A percentile compares a stretch with the other conserved stretches of the same genome.
Evolutionary conservation across 2,329 filamentous ascomycete genomes (phyloP).

Genomic region (Calonectria multiphialidica): DNA sequence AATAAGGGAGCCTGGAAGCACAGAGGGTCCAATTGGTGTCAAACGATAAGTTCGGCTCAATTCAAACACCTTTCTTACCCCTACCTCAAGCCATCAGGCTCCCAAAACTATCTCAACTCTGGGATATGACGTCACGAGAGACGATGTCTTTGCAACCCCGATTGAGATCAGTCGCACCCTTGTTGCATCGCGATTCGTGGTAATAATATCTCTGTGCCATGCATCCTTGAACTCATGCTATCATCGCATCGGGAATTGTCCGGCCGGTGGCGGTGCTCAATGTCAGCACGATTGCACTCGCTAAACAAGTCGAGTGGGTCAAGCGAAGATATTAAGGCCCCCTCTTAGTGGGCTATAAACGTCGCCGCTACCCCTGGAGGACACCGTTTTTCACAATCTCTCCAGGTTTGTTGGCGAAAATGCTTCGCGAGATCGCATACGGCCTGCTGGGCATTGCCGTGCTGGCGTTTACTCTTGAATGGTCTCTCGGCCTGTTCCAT

Average conservation of each 20-base stretch:
- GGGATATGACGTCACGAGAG: background rate
- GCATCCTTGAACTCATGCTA: background rate
- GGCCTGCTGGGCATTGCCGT: conserved; percentile 20
- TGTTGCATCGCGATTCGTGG: background rate
- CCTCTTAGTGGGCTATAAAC: background rate
- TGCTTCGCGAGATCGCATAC: conserved; percentile 32
- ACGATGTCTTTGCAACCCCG: background rate
- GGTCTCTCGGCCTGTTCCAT: conserved; percentile 31
- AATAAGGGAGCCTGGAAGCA: background rate
- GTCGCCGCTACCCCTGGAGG: background rate
- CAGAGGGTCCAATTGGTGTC: background rate
- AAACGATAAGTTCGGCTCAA: no score
- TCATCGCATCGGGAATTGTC: background rate
- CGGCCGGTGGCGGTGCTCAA: background rate
- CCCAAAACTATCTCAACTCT: background rate
- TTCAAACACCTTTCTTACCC: background rate
- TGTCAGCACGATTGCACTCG: background rate
- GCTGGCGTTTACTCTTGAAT: conserved; percentile 32
- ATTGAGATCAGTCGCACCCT: background rate
- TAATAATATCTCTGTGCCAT: background rate
- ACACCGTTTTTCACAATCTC: background rate
- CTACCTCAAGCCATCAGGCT: background rate
- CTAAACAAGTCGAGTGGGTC: background rate
- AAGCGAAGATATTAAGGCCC: background rate
- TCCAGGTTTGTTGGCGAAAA: background rate